Evolutionary conservation across 2,329 filamentous ascomycete species (phyloP).

Genomic region (Chrysoporthe cubensis): DNA sequence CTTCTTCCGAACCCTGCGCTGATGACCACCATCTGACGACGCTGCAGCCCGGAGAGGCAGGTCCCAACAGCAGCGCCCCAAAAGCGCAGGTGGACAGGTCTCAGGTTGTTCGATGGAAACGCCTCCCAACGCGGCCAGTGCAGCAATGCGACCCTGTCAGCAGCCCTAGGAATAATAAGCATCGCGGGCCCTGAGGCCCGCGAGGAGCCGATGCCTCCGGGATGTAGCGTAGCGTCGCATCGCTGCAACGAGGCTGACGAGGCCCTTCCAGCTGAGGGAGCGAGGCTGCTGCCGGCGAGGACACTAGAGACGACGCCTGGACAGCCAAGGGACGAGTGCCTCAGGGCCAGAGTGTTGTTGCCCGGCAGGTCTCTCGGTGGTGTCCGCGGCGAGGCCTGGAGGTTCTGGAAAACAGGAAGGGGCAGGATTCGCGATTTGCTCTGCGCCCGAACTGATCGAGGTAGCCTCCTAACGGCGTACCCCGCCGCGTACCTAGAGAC

Average conservation of each 20-base stretch:
- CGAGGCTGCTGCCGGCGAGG: constrained; percentile 1
- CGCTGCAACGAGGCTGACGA: constrained; percentile 7
- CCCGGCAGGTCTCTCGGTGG: background rate
- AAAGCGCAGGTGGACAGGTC: constrained; percentile 8
- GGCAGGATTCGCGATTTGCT: background rate
- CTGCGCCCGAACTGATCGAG: background rate
- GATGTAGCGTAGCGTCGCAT: constrained; percentile 2
- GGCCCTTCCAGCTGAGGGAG: background rate
- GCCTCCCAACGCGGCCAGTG: background rate
- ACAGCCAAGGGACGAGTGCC: background rate
- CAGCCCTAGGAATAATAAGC: constrained; percentile 10
- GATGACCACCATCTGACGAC: background rate
- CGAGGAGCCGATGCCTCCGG: constrained; percentile 2
- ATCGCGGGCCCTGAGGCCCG: background rate
- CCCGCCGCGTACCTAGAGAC: background rate
- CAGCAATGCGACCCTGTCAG: constrained; percentile 3
- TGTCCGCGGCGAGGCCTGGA: background rate
- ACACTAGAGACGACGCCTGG: background rate
- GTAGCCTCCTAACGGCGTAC: background rate
- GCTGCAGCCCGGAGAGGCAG: constrained; percentile 4
- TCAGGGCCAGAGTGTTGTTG: background rate
- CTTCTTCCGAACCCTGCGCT: background rate
- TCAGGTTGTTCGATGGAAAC: background rate
- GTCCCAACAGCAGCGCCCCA: background rate
- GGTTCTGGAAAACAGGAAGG: background rate